Base-by-base conservation (phyloP, 2,329 filamentous ascomycete species). In the Beauveria varroae region DNA sequence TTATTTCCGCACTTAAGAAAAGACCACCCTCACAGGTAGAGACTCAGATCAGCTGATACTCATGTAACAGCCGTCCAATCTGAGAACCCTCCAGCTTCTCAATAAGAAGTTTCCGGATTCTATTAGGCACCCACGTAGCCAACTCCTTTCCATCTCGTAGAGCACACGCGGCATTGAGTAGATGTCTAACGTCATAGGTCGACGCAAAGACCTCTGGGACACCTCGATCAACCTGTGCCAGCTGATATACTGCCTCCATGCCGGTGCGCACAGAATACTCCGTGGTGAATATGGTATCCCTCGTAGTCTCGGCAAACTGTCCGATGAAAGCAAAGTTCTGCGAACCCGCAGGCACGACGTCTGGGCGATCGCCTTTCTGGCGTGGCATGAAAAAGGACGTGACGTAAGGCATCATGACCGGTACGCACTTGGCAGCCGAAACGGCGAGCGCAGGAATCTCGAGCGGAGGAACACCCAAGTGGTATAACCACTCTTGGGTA, bases 241-340 rank as follows among this genome's bases (percentile, higher is more conserved):
- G 65, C 51, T 64, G 63, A 28, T 66, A 67, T 9, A 76, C 73
- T 2, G 75, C 73, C 66, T 75, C 71, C 69, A 76, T 74, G 26
- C 70, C 75, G 1, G 69, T 70, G 7, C 69, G 66, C 9, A 70
- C 69, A 5, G 71, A 73, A 64, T 78, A 78, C 57, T 78, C 63
- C 8, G 65, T 66, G 3, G 64, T 66, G 44, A 67, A 66, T 14
- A 47, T 26, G 1, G 44, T 47, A 3, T 47, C 44, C 3, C 44
- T 47, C 20, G 44, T 47, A 26, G 44, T 47, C 44, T 47, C 44
- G 6, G 44, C 44, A 47, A 47, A 47, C 44, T 47, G 44, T 22
- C 44, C 44, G 20, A 47, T 24, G 2, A 47, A 47, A 0, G 44
- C 22, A 47, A 47, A 47, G 14, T 47, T 47, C 20, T 14, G 44